Evolutionary conservation across 129 eudicot species (phyloP).

Genomic region (Centaurea solstitialis): DNA sequence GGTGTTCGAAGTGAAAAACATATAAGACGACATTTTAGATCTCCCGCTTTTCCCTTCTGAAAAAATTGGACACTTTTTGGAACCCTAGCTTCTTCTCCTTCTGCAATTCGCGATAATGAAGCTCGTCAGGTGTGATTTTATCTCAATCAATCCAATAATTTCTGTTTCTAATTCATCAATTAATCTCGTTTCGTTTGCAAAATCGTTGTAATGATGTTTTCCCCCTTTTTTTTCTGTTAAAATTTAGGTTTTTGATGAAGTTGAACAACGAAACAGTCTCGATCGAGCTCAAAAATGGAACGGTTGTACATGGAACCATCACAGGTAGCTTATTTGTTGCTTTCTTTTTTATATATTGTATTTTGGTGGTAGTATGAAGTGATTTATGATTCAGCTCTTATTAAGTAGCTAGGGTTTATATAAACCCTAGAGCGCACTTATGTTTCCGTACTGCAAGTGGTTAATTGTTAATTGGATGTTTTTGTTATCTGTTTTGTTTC

Average conservation of each 20-base stretch:
- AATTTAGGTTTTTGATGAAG: slow-evolving; percentile 66
- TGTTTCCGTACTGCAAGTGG: not conserved
- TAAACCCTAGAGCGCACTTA: slow-evolving; percentile 16
- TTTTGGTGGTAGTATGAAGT: not conserved
- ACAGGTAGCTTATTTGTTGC: slow-evolving; percentile 40
- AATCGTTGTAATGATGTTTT: not conserved
- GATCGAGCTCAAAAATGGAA: slow-evolving; percentile 74
- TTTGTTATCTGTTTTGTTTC: not conserved
- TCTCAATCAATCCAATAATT: not conserved
- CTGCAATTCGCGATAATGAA: slow-evolving; percentile 49
- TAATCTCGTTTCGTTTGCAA: not conserved
- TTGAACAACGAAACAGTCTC: slow-evolving; percentile 81
- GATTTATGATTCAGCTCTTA: not conserved
- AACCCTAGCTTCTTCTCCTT: slow-evolving; percentile 39
- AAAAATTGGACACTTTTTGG: slow-evolving; percentile 28
- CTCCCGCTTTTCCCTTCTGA: slow-evolving; percentile 30
- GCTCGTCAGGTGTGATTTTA: slow-evolving; percentile 64
- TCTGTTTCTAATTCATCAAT: not conserved
- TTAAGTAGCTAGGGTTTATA: slow-evolving; percentile 27
- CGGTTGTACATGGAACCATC: slow-evolving; percentile 78
- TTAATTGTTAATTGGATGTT: not conserved
- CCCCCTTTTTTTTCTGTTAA: not conserved
- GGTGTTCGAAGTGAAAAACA: not conserved
- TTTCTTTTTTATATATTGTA: not conserved
- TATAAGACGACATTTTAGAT: slow-evolving; percentile 19